Base-by-base conservation (phyloP, 2,329 filamentous ascomycete species). In the Venturia pyrina region DNA sequence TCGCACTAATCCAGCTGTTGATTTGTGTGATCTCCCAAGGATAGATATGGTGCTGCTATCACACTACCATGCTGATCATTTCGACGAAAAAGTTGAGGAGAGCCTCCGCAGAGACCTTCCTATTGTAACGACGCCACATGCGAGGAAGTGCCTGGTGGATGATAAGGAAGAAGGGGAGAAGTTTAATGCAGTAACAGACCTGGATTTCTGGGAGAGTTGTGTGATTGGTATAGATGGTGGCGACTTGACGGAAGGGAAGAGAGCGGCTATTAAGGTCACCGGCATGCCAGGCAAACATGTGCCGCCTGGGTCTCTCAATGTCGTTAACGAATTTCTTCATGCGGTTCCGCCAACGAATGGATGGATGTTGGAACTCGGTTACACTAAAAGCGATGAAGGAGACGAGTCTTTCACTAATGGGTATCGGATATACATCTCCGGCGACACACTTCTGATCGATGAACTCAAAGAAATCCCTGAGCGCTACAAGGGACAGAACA, bases 221-320 rank as follows among this genome's bases (percentile, higher is more conserved):
- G 71, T 83, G 53, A 69, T 85, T 17, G 76, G 82, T 65, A 74
- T 83, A 5, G 73, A 73, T 50, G 65, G 63, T n/a, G 68, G 68
- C 24, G 57, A 50, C 1, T 59, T 63, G 11, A 62, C 60, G 3
- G 69, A 68, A 2, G 67, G 65, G 3, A 75, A 69, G 28, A 68
- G 68, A 28, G 78, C 82, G 0, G 77, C 77, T 7, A 75, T 88
- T 53, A 84, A 83, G 69, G 79, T 88, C 24, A 87, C 83, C 0
- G 86, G 78, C 2, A 86, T 85, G 82, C 87, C 86, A 0, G 87
- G 85, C 1, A 87, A 88, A 70, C 86, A 89, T 71, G 81, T 89
- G 5, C 80, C 82, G 0, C 73, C 75, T 24, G 71, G 77, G 1
- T 78, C 75, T 0, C 70, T 82, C 1, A 69, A 77, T 21, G 73